Percentiles rank a stretch among this genome's conserved stretches.
Conservation (phyloP, 2,329 filamentous ascomycete genomes). For the Aspergillus glaucus region DNA sequence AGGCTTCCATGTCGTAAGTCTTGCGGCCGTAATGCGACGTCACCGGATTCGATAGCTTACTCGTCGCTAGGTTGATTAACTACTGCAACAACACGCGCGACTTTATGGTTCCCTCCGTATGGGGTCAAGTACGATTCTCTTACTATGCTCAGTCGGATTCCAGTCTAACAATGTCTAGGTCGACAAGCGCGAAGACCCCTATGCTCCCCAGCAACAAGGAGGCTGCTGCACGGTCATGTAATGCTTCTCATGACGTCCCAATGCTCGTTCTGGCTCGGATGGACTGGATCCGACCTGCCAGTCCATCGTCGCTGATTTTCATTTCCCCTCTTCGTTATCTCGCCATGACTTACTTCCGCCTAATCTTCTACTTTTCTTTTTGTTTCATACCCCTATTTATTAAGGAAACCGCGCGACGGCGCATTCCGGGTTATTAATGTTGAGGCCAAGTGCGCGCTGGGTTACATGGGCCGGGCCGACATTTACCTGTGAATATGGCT, state of each 20-base stretch:
- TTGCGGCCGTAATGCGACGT: background rate
- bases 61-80: conserved; percentile 72
- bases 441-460: background rate
- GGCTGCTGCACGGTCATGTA: conserved; percentile 97
- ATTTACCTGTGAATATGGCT: conserved; percentile 14
- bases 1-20: conserved; percentile 76
- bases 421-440: background rate
- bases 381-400: conserved; percentile 8
- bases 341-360: conserved; percentile 16
- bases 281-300: conserved; percentile 7
- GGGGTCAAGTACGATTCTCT: conserved; percentile 61
- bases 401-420: background rate
- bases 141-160: conserved; percentile 5
- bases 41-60: background rate
- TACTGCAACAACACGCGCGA: conserved; percentile 98
- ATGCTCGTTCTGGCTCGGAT: conserved; percentile 6
- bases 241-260: conserved; percentile 27
- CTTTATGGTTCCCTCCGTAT: conserved; percentile 97
- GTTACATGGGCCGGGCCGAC: too few relatives aligned
- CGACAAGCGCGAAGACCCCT: conserved; percentile 95
- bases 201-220: conserved; percentile 85
- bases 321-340: conserved; percentile 2
- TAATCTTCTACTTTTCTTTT: conserved; percentile 7
- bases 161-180: conserved; percentile 47
- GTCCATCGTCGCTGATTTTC: conserved; percentile 3